phyloP scores from a whole-genome alignment of 164 flowering plant species.

The Piper longum region DNA sequence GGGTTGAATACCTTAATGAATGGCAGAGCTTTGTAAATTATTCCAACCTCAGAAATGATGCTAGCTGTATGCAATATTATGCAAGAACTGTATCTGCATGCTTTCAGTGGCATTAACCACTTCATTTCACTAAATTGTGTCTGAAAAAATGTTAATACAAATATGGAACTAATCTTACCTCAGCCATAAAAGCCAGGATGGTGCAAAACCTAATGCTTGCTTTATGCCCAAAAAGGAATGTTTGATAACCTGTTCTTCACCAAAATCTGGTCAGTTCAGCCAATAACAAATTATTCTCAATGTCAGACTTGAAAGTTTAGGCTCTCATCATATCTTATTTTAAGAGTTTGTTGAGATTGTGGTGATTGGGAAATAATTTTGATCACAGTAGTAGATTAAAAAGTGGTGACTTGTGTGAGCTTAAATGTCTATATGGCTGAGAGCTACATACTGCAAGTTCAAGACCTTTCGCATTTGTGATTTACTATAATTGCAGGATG shows the following conservation, averaged over 20 bases:
- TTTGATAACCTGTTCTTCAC: conserved; percentile 48
- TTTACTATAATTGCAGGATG: background rate
- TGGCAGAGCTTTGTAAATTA: conserved; percentile 62
- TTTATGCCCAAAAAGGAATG: conserved; percentile 87
- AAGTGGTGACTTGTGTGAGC: too few relatives aligned
- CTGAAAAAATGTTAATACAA: background rate
- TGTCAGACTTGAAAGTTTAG: background rate
- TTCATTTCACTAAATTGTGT: background rate
- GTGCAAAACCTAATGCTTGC: conserved; percentile 76
- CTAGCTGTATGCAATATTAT: conserved; percentile 69
- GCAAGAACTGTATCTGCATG: conserved; percentile 91
- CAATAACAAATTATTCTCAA: background rate
- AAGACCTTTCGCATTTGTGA: background rate
- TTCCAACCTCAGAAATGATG: conserved; percentile 84
- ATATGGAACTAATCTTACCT: conserved; percentile 30
- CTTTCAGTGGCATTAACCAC: background rate
- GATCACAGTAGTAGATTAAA: too few relatives aligned
- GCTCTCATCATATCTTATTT: too few relatives aligned
- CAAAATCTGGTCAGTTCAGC: background rate
- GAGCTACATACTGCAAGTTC: background rate
- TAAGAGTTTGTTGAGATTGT: too few relatives aligned
- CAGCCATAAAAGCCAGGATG: conserved; percentile 90
- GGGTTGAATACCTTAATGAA: conserved; percentile 45
- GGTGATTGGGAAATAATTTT: too few relatives aligned
- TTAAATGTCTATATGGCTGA: too few relatives aligned